A percentile compares a stretch with the other conserved stretches of the same genome.
phyloP scores from a whole-genome alignment of 2,329 filamentous ascomycete species.

The Ascosphaera aggregata region DNA sequence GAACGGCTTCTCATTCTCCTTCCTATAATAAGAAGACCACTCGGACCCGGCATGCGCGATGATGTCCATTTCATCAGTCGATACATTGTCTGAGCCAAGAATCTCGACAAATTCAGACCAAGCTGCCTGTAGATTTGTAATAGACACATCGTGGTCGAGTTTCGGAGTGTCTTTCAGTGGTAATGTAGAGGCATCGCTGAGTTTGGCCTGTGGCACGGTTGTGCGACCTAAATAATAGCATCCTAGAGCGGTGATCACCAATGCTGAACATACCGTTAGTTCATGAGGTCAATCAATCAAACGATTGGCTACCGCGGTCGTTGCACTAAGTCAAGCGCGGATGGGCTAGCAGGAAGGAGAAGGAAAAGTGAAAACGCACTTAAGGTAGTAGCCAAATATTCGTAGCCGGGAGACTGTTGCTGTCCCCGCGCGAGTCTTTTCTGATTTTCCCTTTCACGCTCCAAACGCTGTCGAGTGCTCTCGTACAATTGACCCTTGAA shows the following conservation, averaged over 20 bases:
- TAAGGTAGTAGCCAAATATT: slow-evolving; percentile 15
- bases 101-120: slow-evolving; percentile 40
- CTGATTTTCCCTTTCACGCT: slow-evolving; percentile 34
- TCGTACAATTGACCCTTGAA: slow-evolving; percentile 40
- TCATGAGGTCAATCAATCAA: no score
- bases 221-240: slow-evolving; percentile 33
- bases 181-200: slow-evolving; percentile 25
- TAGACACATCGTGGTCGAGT: slow-evolving; percentile 27
- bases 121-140: slow-evolving; percentile 36
- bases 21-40: slow-evolving; percentile 32
- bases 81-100: slow-evolving; percentile 39
- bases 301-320: no score
- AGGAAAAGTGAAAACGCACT: slow-evolving; percentile 13
- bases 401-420: slow-evolving; percentile 16
- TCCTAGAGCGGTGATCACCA: slow-evolving; percentile 25
- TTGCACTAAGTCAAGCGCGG: no score
- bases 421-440: slow-evolving; percentile 24
- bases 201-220: slow-evolving; percentile 5
- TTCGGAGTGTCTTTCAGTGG: slow-evolving; percentile 27
- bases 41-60: slow-evolving; percentile 36
- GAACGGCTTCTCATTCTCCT: slow-evolving; percentile 22
- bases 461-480: slow-evolving; percentile 33
- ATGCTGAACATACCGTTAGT: slow-evolving; percentile 16
- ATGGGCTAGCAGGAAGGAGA: background rate
- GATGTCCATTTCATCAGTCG: slow-evolving; percentile 29